Conservation (phyloP, 1,284 basidiomycete genomes). For the Apiotrichum gamsii region DNA sequence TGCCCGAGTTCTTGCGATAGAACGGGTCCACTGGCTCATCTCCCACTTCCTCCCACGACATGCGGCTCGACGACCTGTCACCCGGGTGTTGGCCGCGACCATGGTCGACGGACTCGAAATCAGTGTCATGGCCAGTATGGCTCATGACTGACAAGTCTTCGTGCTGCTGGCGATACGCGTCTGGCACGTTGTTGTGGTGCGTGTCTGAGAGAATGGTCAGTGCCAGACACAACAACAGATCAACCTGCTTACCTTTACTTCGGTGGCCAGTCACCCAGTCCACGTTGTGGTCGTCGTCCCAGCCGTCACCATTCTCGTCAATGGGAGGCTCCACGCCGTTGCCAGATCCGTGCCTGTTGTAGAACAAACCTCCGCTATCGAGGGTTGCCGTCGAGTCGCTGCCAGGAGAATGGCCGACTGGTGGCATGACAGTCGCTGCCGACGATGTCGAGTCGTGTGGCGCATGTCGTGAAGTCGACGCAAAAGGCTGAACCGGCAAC, state of each 20-base stretch:
- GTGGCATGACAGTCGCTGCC: slow-evolving; percentile 16
- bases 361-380: slow-evolving; percentile 1
- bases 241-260: too few relatives aligned
- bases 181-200: not conserved
- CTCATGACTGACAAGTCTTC: not conserved
- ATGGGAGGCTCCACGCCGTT: slow-evolving; percentile 20
- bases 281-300: too few relatives aligned
- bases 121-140: not conserved
- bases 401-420: slow-evolving; percentile 17
- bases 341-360: slow-evolving; percentile 22
- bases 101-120: too few relatives aligned
- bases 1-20: slow-evolving; percentile 34
- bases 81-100: too few relatives aligned
- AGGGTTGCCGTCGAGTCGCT: slow-evolving; percentile 16
- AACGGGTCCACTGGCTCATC: slow-evolving; percentile 26
- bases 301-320: too few relatives aligned
- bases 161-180: not conserved
- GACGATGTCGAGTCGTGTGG: slow-evolving; percentile 31
- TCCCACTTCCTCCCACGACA: slow-evolving; percentile 42
- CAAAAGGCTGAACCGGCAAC: slow-evolving; percentile 15
- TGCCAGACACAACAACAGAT: too few relatives aligned
- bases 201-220: too few relatives aligned
- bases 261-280: too few relatives aligned
- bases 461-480: slow-evolving; percentile 22
- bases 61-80: slow-evolving; percentile 18